Conservation (phyloP, 2,329 filamentous ascomycete genomes). For the Phoma herbarum region DNA sequence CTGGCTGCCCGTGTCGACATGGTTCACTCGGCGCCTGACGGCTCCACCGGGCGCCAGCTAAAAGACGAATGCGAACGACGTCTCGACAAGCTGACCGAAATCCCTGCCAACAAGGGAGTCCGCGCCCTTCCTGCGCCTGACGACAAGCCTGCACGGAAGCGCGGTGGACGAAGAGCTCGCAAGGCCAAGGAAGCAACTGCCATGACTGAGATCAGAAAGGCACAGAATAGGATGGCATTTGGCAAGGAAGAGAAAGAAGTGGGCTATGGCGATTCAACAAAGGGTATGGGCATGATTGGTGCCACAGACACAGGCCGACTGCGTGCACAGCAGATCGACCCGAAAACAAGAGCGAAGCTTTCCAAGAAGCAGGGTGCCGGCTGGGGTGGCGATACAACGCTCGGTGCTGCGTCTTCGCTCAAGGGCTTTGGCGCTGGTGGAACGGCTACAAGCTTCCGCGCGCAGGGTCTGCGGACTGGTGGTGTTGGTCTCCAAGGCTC, state of each 20-base stretch:
- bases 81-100: conserved; percentile 91
- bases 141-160: conserved; percentile 92
- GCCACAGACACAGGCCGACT: conserved; percentile 88
- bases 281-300: conserved; percentile 95
- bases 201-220: conserved; percentile 95
- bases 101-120: conserved; percentile 85
- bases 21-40: conserved; percentile 81
- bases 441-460: conserved; percentile 74
- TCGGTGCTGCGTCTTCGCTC: conserved; percentile 69
- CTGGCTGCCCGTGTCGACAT: conserved; percentile 92
- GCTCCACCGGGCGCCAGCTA: conserved; percentile 82
- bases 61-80: conserved; percentile 84
- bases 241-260: conserved; percentile 95
- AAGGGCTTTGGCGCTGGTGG: conserved; percentile 76
- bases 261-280: conserved; percentile 87
- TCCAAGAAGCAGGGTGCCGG: conserved; percentile 89
- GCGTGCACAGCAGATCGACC: conserved; percentile 87
- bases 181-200: conserved; percentile 97
- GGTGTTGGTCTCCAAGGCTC: conserved; percentile 74
- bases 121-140: conserved; percentile 91
- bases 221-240: conserved; percentile 95
- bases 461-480: conserved; percentile 79
- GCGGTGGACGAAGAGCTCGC: conserved; percentile 85
- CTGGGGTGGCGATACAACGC: conserved; percentile 78
- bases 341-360: conserved; percentile 90